Evolutionary conservation across 2,329 filamentous ascomycete species (phyloP).

Genomic region (Aspergillus transmontanensis): DNA sequence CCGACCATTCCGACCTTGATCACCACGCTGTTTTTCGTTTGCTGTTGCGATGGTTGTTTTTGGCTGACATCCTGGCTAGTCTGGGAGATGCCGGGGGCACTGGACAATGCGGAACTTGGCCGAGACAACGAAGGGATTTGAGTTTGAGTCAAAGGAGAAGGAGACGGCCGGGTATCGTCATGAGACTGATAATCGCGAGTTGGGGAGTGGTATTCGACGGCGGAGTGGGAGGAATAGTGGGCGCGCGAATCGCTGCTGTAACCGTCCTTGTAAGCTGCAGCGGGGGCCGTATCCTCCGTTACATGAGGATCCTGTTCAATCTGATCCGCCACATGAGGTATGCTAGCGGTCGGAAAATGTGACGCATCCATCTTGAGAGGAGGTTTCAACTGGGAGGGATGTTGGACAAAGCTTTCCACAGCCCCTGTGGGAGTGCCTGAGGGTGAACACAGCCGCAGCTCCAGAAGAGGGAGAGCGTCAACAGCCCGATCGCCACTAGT

Average conservation of each 20-base stretch:
- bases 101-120: conserved; percentile 55
- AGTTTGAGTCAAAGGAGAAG: conserved; percentile 45
- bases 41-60: conserved; percentile 45
- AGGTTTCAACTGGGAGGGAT: conserved; percentile 1
- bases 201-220: conserved; percentile 32
- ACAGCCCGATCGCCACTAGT: conserved; percentile 32
- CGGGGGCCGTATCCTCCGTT: conserved; percentile 40
- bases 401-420: conserved; percentile 2
- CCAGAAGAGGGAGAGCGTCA: conserved; percentile 13
- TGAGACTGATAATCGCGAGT: conserved; percentile 45
- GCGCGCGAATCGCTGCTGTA: conserved; percentile 50
- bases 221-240: conserved; percentile 51
- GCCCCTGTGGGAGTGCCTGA: conserved; percentile 11
- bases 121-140: conserved; percentile 41
- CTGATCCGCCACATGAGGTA: conserved; percentile 25
- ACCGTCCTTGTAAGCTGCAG: conserved; percentile 32
- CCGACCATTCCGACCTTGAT: conserved; percentile 99
- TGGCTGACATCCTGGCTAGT: conserved; percentile 52
- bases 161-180: conserved; percentile 49
- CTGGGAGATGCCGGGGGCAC: conserved; percentile 49
- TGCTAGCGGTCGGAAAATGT: conserved; percentile 25
- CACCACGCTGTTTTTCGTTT: conserved; percentile 69
- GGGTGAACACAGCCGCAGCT: conserved; percentile 24
- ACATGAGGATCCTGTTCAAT: conserved; percentile 21
- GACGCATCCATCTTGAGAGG: conserved; percentile 30